Conservation (phyloP, 805 yeast genomes). For the Tetrapisispora arboricola region DNA sequence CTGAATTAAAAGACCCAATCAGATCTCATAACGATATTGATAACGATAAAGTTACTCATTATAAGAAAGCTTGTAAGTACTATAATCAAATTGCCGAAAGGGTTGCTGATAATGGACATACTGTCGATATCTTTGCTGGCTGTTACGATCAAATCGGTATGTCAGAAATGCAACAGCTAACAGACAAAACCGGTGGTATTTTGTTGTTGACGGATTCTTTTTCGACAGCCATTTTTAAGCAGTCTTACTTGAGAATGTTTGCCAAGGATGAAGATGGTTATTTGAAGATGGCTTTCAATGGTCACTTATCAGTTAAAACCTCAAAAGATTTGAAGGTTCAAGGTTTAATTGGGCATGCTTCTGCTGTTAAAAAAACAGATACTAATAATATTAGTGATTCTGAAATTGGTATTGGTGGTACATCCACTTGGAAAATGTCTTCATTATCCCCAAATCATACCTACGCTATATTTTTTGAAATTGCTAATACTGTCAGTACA, state of each 20-base stretch:
- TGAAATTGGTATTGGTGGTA: constrained; percentile 86
- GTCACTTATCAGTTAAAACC: constrained; percentile 74
- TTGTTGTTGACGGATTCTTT: constrained; percentile 83
- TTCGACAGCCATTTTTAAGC: constrained; percentile 86
- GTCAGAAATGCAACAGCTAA: constrained; percentile 77
- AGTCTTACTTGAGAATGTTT: constrained; percentile 77
- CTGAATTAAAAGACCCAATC: constrained; percentile 84
- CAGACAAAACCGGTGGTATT: constrained; percentile 82
- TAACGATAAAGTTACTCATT: constrained; percentile 76
- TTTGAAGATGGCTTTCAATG: constrained; percentile 82
- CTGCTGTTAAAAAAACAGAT: constrained; percentile 52
- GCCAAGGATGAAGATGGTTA: constrained; percentile 76
- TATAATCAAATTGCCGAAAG: constrained; percentile 63
- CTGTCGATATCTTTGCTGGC: constrained; percentile 84
- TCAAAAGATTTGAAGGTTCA: constrained; percentile 77
- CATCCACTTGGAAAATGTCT: constrained; percentile 77
- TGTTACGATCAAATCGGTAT: constrained; percentile 92
- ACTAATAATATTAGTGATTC: constrained; percentile 73
- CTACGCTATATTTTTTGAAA: constrained; percentile 81
- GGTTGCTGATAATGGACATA: constrained; percentile 60
- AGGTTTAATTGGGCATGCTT: constrained; percentile 87
- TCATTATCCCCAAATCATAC: constrained; percentile 77
- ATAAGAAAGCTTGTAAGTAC: constrained; percentile 70
- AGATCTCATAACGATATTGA: constrained; percentile 94
- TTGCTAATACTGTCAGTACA: constrained; percentile 30